These are phyloP conservation scores for Capsaspora owczarzaki DNA, from an alignment of 78 protist genomes.

Conservation along the genomic window DNA sequence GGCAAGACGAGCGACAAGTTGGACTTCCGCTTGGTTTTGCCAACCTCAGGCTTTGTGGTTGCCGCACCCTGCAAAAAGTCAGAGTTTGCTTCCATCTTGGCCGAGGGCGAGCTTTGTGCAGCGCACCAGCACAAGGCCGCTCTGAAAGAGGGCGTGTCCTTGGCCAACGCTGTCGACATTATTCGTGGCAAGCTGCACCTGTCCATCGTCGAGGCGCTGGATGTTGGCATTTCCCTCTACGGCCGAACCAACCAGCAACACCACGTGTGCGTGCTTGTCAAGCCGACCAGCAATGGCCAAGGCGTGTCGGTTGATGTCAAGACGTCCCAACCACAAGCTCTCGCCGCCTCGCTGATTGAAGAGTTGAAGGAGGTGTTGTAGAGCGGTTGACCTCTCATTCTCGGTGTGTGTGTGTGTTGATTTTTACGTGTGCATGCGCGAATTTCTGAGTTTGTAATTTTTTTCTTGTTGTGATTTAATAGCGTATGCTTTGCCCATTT, in stretches of 20 bases:
- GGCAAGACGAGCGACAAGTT: neutral
- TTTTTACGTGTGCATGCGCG: neutral
- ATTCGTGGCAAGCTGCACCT: neutral
- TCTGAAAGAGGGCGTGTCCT: neutral
- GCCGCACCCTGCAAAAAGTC: neutral
- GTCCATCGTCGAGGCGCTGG: neutral
- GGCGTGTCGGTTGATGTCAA: neutral
- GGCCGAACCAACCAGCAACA: neutral
- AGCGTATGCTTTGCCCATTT: no score
- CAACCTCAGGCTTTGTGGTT: neutral
- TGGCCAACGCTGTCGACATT: neutral
- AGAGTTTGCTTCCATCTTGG: neutral
- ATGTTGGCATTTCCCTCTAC: neutral
- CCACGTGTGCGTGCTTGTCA: neutral
- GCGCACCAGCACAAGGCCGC: neutral
- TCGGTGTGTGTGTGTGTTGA: neutral
- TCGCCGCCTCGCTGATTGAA: neutral
- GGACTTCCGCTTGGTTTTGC: neutral
- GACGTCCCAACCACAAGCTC: neutral
- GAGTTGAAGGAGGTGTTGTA: neutral
- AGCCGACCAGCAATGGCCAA: neutral
- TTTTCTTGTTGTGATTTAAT: neutral
- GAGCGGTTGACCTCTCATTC: neutral
- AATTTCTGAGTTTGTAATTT: neutral
- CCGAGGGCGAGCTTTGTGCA: neutral